These are phyloP conservation scores for Phaeodactylum tricornutum DNA, from an alignment of 108 stramenopile genomes.

Conservation along the genomic window DNA sequence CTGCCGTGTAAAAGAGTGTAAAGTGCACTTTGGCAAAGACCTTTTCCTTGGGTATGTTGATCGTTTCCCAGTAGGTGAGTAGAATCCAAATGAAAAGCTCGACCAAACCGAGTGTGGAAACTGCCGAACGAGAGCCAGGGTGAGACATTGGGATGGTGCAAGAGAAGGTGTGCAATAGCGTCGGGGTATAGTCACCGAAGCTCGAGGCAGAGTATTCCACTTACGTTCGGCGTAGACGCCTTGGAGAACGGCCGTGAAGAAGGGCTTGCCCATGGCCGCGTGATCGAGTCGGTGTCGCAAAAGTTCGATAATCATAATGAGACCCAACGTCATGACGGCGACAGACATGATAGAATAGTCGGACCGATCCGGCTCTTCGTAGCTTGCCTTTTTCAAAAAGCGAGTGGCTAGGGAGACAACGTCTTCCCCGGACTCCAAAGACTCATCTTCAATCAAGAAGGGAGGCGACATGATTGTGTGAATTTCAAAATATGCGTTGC, in stretches of 20 bases:
- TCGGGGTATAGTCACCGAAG: background rate
- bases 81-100: constrained; percentile 62
- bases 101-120: constrained; percentile 61
- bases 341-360: constrained; percentile 45
- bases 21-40: constrained; percentile 86
- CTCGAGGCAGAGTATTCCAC: constrained; percentile 6
- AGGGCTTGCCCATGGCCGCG: constrained; percentile 47
- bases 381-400: background rate
- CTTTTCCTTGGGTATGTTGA: constrained; percentile 43
- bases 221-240: constrained; percentile 71
- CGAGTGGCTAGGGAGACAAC: too few relatives aligned
- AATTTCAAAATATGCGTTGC: too few relatives aligned
- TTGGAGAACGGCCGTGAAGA: constrained; percentile 61
- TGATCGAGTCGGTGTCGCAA: constrained; percentile 55
- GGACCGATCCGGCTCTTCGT: constrained; percentile 1
- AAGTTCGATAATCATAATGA: constrained; percentile 62
- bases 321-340: constrained; percentile 46
- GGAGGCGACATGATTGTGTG: too few relatives aligned
- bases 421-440: too few relatives aligned
- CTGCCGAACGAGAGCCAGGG: too few relatives aligned
- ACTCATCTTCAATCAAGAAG: too few relatives aligned
- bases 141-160: constrained; percentile 2
- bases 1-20: constrained; percentile 74
- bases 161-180: background rate
- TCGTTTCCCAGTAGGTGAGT: constrained; percentile 36